These are phyloP conservation scores for Stagonosporopsis tanaceti DNA, from an alignment of 2,329 filamentous ascomycete genomes.

Conservation along the genomic window DNA sequence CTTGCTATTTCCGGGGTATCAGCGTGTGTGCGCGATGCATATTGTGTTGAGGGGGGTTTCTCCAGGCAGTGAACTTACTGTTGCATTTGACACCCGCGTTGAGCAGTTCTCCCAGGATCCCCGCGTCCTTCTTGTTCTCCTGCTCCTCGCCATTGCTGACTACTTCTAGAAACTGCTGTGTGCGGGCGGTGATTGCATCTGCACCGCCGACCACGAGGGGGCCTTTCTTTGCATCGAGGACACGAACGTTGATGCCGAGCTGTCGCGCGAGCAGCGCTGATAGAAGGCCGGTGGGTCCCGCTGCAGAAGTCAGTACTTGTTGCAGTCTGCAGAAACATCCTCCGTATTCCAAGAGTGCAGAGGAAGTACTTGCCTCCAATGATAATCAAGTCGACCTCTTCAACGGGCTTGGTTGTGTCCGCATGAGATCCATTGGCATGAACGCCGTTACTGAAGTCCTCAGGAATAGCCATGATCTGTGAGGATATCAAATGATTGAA, in stretches of 20 bases:
- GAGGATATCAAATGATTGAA: not conserved
- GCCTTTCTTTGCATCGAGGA: slow-evolving; percentile 51
- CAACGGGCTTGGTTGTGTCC: not conserved
- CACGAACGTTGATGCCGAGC: slow-evolving; percentile 53
- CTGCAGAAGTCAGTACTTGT: slow-evolving; percentile 29
- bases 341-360: too few relatives aligned
- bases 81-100: slow-evolving; percentile 58
- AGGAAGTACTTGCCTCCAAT: slow-evolving; percentile 21
- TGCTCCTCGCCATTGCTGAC: slow-evolving; percentile 51
- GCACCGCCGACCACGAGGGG: slow-evolving; percentile 56
- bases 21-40: not conserved
- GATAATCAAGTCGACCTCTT: slow-evolving; percentile 25
- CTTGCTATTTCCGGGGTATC: slow-evolving; percentile 44
- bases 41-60: too few relatives aligned
- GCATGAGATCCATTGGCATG: not conserved
- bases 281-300: slow-evolving; percentile 58
- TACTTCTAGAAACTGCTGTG: slow-evolving; percentile 59
- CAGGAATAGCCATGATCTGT: slow-evolving; percentile 2
- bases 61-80: slow-evolving; percentile 42
- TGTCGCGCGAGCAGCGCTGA: slow-evolving; percentile 55
- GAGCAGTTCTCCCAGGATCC: slow-evolving; percentile 45
- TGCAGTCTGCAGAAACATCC: too few relatives aligned
- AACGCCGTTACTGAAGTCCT: slow-evolving; percentile 1
- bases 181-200: slow-evolving; percentile 60
- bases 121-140: slow-evolving; percentile 13